A percentile compares a stretch with the other conserved stretches of the same genome.
phyloP scores from a whole-genome alignment of 2,329 filamentous ascomycete genomes.

The Aspergillus luchuensis region DNA sequence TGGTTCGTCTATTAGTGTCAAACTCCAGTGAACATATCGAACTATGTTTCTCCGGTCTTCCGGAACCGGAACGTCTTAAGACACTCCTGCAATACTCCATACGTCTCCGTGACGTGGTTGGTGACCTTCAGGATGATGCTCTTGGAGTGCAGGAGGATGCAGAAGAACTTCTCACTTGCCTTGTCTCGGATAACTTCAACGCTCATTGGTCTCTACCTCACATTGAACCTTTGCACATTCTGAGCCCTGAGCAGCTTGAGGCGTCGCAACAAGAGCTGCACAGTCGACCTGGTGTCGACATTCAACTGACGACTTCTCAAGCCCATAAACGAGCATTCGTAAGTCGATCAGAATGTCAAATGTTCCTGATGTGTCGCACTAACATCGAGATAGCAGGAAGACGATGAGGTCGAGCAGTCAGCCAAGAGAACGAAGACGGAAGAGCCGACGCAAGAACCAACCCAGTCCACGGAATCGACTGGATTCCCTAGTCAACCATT shows the following conservation, averaged over 20 bases:
- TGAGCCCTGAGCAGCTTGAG: constrained; percentile 31
- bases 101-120: constrained; percentile 38
- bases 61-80: constrained; percentile 37
- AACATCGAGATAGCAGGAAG: constrained; percentile 31
- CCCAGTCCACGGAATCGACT: constrained; percentile 40
- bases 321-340: constrained; percentile 37
- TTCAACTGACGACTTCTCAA: not conserved
- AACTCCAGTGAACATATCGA: constrained; percentile 51
- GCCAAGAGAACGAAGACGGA: constrained; percentile 45
- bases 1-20: constrained; percentile 48
- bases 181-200: constrained; percentile 39
- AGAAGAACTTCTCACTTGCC: constrained; percentile 38
- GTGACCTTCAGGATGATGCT: constrained; percentile 46
- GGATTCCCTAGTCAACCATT: constrained; percentile 35
- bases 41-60: constrained; percentile 43
- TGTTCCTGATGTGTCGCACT: not conserved
- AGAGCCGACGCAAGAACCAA: constrained; percentile 34
- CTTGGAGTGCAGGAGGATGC: constrained; percentile 44
- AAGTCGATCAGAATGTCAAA: constrained; percentile 15
- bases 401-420: constrained; percentile 31
- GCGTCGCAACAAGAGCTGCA: constrained; percentile 14
- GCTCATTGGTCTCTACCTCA: constrained; percentile 41
- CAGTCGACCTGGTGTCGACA: constrained; percentile 1
- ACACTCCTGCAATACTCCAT: constrained; percentile 38
- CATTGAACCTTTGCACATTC: constrained; percentile 42